Evolutionary conservation across 1,284 basidiomycete genomes (phyloP).

Genomic region (Blastosporella zonata): DNA sequence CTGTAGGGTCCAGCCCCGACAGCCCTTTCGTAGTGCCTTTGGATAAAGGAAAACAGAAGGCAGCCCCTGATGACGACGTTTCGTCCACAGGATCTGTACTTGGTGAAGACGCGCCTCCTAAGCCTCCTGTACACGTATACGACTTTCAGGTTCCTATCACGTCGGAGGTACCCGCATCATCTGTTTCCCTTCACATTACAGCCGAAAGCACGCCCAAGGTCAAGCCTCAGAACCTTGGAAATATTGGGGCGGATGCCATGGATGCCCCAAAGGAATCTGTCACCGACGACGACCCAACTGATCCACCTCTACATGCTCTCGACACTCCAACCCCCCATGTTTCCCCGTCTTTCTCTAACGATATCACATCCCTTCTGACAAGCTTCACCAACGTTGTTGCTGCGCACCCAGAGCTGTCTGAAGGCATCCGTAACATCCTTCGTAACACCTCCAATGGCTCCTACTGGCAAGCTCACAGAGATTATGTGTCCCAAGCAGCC

Average conservation of each 20-base stretch:
- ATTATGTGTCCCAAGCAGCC: constrained; percentile 52
- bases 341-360: constrained; percentile 53
- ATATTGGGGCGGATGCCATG: constrained; percentile 16
- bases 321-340: constrained; percentile 30
- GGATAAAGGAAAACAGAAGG: constrained; percentile 56
- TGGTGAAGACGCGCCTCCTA: constrained; percentile 45
- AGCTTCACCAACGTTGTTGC: constrained; percentile 51
- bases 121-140: constrained; percentile 61
- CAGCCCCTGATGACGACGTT: constrained; percentile 38
- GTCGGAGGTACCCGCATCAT: neutral
- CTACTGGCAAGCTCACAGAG: constrained; percentile 65
- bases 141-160: constrained; percentile 25
- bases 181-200: constrained; percentile 14
- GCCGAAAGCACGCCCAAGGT: constrained; percentile 36
- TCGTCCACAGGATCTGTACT: constrained; percentile 59
- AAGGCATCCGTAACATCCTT: constrained; percentile 59
- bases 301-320: constrained; percentile 57
- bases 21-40: constrained; percentile 21
- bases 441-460: constrained; percentile 57
- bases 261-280: constrained; percentile 18
- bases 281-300: constrained; percentile 29
- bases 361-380: constrained; percentile 58
- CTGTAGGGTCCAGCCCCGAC: constrained; percentile 22
- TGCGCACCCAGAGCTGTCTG: constrained; percentile 67
- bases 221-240: constrained; percentile 14